phyloP scores from a whole-genome alignment of 306 rosid species.

The Canavalia ensiformis region DNA sequence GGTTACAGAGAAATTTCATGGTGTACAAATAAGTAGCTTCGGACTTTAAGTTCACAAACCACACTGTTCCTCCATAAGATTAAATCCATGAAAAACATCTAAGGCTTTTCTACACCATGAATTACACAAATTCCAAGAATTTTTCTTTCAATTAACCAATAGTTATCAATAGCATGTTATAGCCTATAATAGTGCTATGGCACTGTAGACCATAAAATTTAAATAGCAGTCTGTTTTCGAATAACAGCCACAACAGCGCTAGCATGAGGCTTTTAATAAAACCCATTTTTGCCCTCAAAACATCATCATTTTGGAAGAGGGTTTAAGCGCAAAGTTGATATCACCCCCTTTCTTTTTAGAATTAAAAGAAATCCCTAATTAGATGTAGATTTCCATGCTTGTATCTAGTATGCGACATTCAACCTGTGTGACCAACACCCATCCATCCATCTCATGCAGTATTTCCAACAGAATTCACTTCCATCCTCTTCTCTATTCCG shows the following conservation, averaged over 20 bases:
- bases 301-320: not conserved
- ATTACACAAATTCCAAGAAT: conserved; percentile 19
- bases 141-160: not conserved
- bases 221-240: not conserved
- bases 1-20: not conserved
- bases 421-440: not conserved
- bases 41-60: not conserved
- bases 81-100: conserved; percentile 18
- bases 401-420: not conserved
- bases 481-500: not conserved
- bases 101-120: conserved; percentile 13
- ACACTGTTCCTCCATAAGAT: not conserved
- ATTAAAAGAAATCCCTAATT: not conserved
- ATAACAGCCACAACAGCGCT: not conserved
- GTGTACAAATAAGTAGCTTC: conserved; percentile 20
- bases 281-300: not conserved
- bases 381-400: not conserved
- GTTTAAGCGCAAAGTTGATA: not conserved
- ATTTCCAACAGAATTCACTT: not conserved
- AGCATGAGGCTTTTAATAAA: not conserved
- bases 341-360: not conserved
- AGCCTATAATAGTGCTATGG: not conserved
- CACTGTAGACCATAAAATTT: not conserved
- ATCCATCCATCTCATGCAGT: not conserved
- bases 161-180: not conserved